These are phyloP conservation scores for Telfairia occidentalis DNA, from an alignment of 331 rosid species.

Conservation along the genomic window DNA sequence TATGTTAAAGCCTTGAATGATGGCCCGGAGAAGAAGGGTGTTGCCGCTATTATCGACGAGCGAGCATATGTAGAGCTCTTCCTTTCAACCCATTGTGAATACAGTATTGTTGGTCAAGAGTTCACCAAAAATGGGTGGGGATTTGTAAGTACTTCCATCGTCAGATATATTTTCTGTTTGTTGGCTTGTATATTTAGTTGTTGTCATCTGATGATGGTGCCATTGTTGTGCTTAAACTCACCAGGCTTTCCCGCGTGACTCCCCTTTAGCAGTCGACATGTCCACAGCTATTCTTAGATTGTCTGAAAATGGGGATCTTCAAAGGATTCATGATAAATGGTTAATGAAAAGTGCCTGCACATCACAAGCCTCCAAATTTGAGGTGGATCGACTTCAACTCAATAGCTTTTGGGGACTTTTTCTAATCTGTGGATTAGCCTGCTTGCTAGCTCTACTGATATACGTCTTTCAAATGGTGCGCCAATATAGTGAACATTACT, in stretches of 20 bases:
- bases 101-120: slow-evolving; percentile 53
- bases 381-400: slow-evolving; percentile 35
- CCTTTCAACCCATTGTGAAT: slow-evolving; percentile 47
- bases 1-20: slow-evolving; percentile 40
- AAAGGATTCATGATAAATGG: slow-evolving; percentile 67
- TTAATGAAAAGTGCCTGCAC: slow-evolving; percentile 50
- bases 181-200: not conserved
- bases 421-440: slow-evolving; percentile 35
- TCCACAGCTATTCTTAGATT: slow-evolving; percentile 42
- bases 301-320: slow-evolving; percentile 48
- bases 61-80: slow-evolving; percentile 62
- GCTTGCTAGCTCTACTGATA: slow-evolving; percentile 35
- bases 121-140: slow-evolving; percentile 83
- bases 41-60: slow-evolving; percentile 51
- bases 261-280: slow-evolving; percentile 58
- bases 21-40: slow-evolving; percentile 43
- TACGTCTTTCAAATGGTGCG: slow-evolving; percentile 29
- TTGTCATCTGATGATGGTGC: not conserved
- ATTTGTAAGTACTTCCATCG: slow-evolving; percentile 37
- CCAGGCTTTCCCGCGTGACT: slow-evolving; percentile 51
- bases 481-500: slow-evolving; percentile 38
- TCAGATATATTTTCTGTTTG: not conserved
- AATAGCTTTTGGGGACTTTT: slow-evolving; percentile 63
- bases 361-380: slow-evolving; percentile 41
- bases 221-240: not conserved